Evolutionary conservation across 148 eudicot species (phyloP), one percentile per base, ranked within the genome.

Genomic region (Suaeda aralocaspica): DNA sequence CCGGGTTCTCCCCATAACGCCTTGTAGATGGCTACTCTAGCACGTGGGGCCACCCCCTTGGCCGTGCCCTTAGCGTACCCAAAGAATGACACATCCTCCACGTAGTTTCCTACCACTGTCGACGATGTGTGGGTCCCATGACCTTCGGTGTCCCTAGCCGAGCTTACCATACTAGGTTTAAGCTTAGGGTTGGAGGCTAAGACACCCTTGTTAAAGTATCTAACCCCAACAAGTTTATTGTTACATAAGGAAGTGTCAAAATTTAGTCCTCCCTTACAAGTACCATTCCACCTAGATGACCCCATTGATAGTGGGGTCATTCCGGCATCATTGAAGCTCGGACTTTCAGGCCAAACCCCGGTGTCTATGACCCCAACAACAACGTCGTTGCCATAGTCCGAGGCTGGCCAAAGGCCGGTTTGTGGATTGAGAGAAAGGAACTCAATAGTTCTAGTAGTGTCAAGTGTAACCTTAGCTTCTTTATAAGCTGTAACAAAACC

Each of bases 61-160:
- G 96, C 85, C 1, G 80, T 84, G 9, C 96, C 96, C 5, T 66
- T 41, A 6, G 87, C 92, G 34, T 87, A 89, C 26, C 96, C 90
- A 18, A 87, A 89, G 68, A 59, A 87, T 6, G 87, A 81, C n/a
- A 81, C 92, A 0, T 72, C 78, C 0, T 65, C 72, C 0, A 86
- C 92, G 1, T 79, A 82, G 72, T 67, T 80, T 15, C 96, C 92
- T 0, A 82, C 92, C 0, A 82, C 86, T 0, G 89, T 90, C 31
- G 92, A 82, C 0, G 90, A 77, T 0, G 89, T 84, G 72, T 90
- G 96, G 52, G 92, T 87, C 22, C 96, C 96, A 53, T 90, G 96
- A 16, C 96, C 96, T 0, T 82, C 84, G 0, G 78, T 72, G 77
- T 90, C 92, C 53, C 96, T 79, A 2, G 87, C 80, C 0, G 92